A percentile compares a stretch with the other conserved stretches of the same genome.
These are phyloP conservation scores for Rhinocladiella similis DNA, from an alignment of 2,329 filamentous ascomycete genomes.

Conservation along the genomic window DNA sequence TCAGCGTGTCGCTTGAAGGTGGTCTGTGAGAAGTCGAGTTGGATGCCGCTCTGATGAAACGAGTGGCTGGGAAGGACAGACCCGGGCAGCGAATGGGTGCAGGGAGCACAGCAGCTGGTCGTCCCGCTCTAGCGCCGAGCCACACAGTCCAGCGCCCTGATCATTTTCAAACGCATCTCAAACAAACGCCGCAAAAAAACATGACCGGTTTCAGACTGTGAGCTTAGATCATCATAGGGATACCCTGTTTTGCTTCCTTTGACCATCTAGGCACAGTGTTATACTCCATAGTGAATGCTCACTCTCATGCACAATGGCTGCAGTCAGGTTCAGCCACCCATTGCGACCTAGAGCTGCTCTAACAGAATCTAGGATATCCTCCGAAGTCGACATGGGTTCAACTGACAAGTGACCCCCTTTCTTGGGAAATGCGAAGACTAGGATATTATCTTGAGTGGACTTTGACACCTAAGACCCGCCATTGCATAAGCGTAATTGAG, in stretches of 20 bases:
- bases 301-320: background rate
- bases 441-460: conserved; percentile 9
- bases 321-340: background rate
- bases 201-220: conserved; percentile 9
- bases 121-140: conserved; percentile 13
- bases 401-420: conserved; percentile 13
- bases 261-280: background rate
- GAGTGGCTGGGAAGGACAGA: conserved; percentile 27
- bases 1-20: conserved; percentile 21
- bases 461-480: conserved; percentile 10
- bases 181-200: conserved; percentile 25
- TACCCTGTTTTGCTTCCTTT: background rate
- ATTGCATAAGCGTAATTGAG: conserved; percentile 21
- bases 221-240: background rate
- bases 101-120: conserved; percentile 14
- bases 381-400: conserved; percentile 7
- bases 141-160: conserved; percentile 11
- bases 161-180: conserved; percentile 28
- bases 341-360: conserved; percentile 1
- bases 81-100: conserved; percentile 16
- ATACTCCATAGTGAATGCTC: too few relatives aligned
- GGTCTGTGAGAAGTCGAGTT: conserved; percentile 11
- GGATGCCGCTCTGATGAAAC: conserved; percentile 27
- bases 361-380: conserved; percentile 10
- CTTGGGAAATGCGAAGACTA: conserved; percentile 9